Percentiles rank a stretch among this genome's conserved stretches.
Evolutionary conservation across 805 yeast species (phyloP).

Genomic region (Wilhelminamyces savonicus): DNA sequence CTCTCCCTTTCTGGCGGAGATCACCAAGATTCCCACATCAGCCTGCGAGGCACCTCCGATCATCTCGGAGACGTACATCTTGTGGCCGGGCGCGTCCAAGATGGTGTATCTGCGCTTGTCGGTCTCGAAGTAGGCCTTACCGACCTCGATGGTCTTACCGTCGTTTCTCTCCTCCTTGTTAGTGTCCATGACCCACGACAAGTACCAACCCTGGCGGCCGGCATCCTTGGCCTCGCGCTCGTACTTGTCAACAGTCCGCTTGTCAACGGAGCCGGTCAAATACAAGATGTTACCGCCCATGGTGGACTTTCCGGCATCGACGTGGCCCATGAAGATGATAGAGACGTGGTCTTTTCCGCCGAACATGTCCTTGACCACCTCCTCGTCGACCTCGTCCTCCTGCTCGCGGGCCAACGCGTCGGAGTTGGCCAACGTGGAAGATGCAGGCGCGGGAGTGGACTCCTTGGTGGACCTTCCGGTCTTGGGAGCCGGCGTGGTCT

Average conservation of each 20-base stretch:
- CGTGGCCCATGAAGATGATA: conserved; percentile 98
- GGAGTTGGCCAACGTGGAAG: conserved; percentile 17
- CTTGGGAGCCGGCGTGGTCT: conserved; percentile 6
- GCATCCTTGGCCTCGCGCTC: conserved; percentile 99
- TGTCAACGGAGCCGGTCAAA: conserved; percentile 95
- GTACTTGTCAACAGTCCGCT: conserved; percentile 96
- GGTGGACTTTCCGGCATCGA: conserved; percentile 98
- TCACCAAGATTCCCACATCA: conserved; percentile 94
- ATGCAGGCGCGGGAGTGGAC: conserved; percentile 13
- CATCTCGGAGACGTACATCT: conserved; percentile 98
- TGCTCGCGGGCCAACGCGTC: conserved; percentile 59
- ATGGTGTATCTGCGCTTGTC: conserved; percentile 97
- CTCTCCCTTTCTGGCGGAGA: conserved; percentile 98
- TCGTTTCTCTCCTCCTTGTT: conserved; percentile 98
- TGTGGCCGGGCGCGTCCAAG: conserved; percentile 99
- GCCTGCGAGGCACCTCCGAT: conserved; percentile 99
- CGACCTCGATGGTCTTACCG: conserved; percentile 99
- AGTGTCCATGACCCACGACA: conserved; percentile 99
- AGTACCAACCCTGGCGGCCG: conserved; percentile 99
- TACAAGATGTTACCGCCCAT: conserved; percentile 97
- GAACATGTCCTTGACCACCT: conserved; percentile 83
- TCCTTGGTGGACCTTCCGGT: conserved; percentile 11
- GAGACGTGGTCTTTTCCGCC: conserved; percentile 98
- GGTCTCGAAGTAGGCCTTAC: conserved; percentile 95
- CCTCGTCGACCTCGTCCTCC: conserved; percentile 80